Percentiles rank a stretch among this genome's conserved stretches.
These are phyloP conservation scores for Backusella circina DNA, from an alignment of 192 early-diverging fungal species.

Conservation along the genomic window DNA sequence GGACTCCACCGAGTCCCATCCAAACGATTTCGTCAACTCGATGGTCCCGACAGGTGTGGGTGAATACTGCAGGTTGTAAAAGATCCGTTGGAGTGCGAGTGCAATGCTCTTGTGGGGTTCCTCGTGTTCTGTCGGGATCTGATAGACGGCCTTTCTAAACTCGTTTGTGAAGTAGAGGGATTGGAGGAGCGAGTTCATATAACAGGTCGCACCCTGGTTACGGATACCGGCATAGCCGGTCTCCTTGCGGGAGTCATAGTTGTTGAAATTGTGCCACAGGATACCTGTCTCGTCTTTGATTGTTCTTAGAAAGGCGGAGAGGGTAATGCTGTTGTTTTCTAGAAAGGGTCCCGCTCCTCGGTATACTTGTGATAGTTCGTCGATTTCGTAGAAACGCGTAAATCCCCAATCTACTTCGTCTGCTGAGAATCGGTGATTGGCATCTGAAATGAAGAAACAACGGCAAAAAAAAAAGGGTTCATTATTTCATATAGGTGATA, in stretches of 20 bases:
- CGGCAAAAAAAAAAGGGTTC: too few species aligned
- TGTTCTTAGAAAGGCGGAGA: constrained; percentile 71
- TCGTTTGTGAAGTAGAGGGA: constrained; percentile 92
- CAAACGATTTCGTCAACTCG: constrained; percentile 96
- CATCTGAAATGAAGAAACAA: constrained; percentile 29
- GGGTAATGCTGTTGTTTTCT: constrained; percentile 59
- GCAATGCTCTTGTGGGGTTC: constrained; percentile 84
- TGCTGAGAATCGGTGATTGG: constrained; percentile 80
- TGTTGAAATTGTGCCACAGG: constrained; percentile 76
- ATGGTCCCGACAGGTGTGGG: constrained; percentile 79
- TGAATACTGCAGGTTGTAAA: constrained; percentile 84
- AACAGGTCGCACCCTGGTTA: constrained; percentile 98
- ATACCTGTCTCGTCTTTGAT: constrained; percentile 88
- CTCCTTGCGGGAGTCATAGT: constrained; percentile 85
- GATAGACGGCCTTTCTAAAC: constrained; percentile 89
- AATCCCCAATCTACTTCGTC: constrained; percentile 96
- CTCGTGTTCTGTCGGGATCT: constrained; percentile 89
- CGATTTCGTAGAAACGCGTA: constrained; percentile 67
- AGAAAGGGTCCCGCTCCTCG: constrained; percentile 53
- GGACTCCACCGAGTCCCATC: constrained; percentile 93
- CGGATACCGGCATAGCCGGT: constrained; percentile 93
- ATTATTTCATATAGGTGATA: too few species aligned
- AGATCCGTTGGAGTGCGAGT: constrained; percentile 90
- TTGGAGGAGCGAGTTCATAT: constrained; percentile 98
- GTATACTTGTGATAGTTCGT: constrained; percentile 39